A percentile compares a stretch with the other conserved stretches of the same genome.
Evolutionary conservation across 192 early-diverging fungal genomes (phyloP).

Genomic region (Phlyctochytrium arcticum): DNA sequence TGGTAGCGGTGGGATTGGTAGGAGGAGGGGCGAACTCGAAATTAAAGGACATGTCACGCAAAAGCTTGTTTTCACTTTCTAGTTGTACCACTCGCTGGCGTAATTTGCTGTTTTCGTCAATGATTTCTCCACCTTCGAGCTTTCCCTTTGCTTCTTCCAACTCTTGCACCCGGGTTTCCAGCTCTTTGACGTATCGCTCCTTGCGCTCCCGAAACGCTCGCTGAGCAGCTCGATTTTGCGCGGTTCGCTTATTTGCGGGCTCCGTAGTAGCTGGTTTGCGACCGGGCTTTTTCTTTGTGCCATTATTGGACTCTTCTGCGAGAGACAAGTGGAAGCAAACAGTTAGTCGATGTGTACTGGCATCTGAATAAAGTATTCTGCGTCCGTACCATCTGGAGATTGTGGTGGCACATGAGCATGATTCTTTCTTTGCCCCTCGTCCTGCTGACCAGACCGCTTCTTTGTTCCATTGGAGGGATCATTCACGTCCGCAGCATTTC

Average conservation of each 20-base stretch:
- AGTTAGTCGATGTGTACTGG: not conserved
- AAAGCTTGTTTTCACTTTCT: slow-evolving; percentile 19
- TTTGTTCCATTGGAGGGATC: not conserved
- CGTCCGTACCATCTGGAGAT: not conserved
- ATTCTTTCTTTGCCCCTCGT: slow-evolving; percentile 18
- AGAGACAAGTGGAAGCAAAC: not conserved
- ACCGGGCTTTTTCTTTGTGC: slow-evolving; percentile 35
- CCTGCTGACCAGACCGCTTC: not conserved
- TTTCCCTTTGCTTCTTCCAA: slow-evolving; percentile 25
- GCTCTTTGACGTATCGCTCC: slow-evolving; percentile 36
- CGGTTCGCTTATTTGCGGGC: slow-evolving; percentile 41
- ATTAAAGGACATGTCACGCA: slow-evolving; percentile 18
- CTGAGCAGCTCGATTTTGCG: slow-evolving; percentile 45
- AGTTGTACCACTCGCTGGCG: slow-evolving; percentile 12
- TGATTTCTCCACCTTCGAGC: slow-evolving; percentile 6
- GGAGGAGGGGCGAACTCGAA: slow-evolving; percentile 17
- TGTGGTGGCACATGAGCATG: slow-evolving; percentile 4
- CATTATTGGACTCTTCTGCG: not conserved
- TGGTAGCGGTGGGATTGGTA: too few species aligned
- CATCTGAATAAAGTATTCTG: not conserved
- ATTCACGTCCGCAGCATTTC: too few species aligned
- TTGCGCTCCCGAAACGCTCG: slow-evolving; percentile 44
- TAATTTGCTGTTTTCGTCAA: slow-evolving; percentile 19
- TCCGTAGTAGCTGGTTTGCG: slow-evolving; percentile 38
- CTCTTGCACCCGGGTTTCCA: slow-evolving; percentile 28